Conservation (phyloP, 179 eudicot species). For the Spergularia azorica region DNA sequence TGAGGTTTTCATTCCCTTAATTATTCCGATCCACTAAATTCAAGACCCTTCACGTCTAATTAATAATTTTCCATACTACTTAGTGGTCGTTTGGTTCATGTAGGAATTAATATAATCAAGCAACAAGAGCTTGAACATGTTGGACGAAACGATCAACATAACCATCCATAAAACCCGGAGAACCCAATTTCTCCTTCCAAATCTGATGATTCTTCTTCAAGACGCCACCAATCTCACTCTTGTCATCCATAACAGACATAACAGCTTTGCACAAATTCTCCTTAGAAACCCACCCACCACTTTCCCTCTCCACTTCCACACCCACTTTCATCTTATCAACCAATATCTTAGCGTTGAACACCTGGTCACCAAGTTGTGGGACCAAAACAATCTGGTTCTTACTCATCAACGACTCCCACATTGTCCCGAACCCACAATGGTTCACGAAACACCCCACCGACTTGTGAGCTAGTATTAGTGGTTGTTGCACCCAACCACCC, state of each 20-base stretch:
- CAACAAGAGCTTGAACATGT: constrained; percentile 28
- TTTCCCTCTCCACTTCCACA: constrained; percentile 52
- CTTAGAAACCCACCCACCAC: constrained; percentile 52
- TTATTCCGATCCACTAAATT: too few relatives aligned
- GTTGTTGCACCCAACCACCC: constrained; percentile 60
- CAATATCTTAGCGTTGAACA: constrained; percentile 49
- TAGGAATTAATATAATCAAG: too few relatives aligned
- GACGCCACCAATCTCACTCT: constrained; percentile 31
- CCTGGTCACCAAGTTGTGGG: constrained; percentile 59
- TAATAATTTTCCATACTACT: too few relatives aligned
- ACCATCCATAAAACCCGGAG: constrained; percentile 36
- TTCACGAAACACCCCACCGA: constrained; percentile 70
- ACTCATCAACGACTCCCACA: constrained; percentile 66
- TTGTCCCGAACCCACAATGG: constrained; percentile 70
- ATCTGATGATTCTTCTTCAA: constrained; percentile 42
- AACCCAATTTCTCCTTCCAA: constrained; percentile 42
- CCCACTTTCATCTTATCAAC: constrained; percentile 54
- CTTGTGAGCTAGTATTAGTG: constrained; percentile 39
- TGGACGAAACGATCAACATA: constrained; percentile 47
- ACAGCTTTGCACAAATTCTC: constrained; percentile 54
- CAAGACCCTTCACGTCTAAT: too few relatives aligned
- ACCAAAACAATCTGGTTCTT: constrained; percentile 50
- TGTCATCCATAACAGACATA: constrained; percentile 48
- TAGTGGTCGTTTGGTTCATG: too few relatives aligned
- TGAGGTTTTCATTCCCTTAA: too few relatives aligned